These are phyloP conservation scores for Tetracladium maxilliforme DNA, from an alignment of 2,329 filamentous ascomycete genomes.

Conservation along the genomic window DNA sequence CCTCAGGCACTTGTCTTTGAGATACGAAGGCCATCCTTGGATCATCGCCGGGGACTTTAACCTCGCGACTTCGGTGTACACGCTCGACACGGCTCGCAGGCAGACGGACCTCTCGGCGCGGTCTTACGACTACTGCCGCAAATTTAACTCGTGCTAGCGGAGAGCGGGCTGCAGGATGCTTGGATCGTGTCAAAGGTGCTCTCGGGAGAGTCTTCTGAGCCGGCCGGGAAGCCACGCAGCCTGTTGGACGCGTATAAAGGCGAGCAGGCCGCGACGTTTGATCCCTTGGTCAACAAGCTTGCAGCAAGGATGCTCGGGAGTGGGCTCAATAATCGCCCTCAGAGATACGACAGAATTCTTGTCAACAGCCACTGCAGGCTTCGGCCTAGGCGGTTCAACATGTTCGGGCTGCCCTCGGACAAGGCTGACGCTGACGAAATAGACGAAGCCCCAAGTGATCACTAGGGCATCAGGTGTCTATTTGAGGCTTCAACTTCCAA, in stretches of 20 bases:
- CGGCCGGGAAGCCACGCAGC: constrained; percentile 8
- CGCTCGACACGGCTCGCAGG: constrained; percentile 34
- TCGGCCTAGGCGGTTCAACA: constrained; percentile 31
- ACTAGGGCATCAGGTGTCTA: too few relatives aligned
- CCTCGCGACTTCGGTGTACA: constrained; percentile 40
- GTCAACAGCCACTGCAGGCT: constrained; percentile 26
- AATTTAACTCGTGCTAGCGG: too few relatives aligned
- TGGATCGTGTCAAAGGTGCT: too few relatives aligned
- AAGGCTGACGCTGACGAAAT: constrained; percentile 46
- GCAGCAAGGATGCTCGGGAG: constrained; percentile 32
- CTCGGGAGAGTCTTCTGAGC: constrained; percentile 24
- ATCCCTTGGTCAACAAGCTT: constrained; percentile 39
- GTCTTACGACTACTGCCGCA: too few relatives aligned
- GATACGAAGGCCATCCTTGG: constrained; percentile 29
- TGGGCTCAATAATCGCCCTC: constrained; percentile 37
- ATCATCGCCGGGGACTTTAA: constrained; percentile 53
- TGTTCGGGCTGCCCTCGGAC: constrained; percentile 39
- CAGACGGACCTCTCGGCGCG: constrained; percentile 24
- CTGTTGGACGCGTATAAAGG: constrained; percentile 30
- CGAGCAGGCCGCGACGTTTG: constrained; percentile 50
- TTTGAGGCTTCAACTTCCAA: too few relatives aligned
- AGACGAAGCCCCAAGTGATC: constrained; percentile 39
- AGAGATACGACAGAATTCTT: constrained; percentile 51
- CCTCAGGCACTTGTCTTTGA: constrained; percentile 24
- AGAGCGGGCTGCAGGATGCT: too few relatives aligned